Conservation (phyloP, 176 grass and related monocot genomes). For the Cenchrus purpureus region DNA sequence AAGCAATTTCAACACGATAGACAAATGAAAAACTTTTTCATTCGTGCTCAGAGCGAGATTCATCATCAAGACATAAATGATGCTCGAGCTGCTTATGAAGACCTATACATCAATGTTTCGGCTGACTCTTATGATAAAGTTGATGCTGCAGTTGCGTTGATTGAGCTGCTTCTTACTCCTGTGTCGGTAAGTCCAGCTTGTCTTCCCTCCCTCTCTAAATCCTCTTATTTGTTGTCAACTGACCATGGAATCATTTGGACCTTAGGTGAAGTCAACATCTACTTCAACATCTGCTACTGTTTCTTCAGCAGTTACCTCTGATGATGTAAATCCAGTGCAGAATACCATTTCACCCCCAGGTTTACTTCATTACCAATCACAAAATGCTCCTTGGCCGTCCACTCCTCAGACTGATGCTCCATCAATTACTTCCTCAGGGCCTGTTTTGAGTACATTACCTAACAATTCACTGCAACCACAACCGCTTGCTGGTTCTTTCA, state of each 20-base stretch:
- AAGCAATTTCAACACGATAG: slow-evolving; percentile 21
- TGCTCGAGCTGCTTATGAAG: slow-evolving; percentile 69
- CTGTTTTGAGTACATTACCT: slow-evolving; percentile 36
- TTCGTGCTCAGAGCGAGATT: slow-evolving; percentile 73
- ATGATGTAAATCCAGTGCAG: slow-evolving; percentile 48
- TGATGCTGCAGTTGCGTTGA: slow-evolving; percentile 78
- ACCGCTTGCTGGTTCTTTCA: slow-evolving; percentile 39
- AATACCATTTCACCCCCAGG: slow-evolving; percentile 45
- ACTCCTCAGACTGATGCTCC: slow-evolving; percentile 36
- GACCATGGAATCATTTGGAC: slow-evolving; percentile 25
- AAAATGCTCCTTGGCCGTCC: slow-evolving; percentile 57
- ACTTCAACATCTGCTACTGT: slow-evolving; percentile 35
- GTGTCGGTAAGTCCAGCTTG: slow-evolving; percentile 61
- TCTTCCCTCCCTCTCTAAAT: background rate
- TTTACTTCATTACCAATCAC: slow-evolving; percentile 64
- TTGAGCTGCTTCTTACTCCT: slow-evolving; percentile 85
- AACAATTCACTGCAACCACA: slow-evolving; percentile 56
- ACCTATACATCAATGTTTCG: slow-evolving; percentile 72
- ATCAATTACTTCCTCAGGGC: slow-evolving; percentile 43
- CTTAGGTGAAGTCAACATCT: slow-evolving; percentile 52
- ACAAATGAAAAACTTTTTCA: slow-evolving; percentile 16
- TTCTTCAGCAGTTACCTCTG: slow-evolving; percentile 41
- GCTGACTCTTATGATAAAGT: slow-evolving; percentile 93
- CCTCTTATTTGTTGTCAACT: slow-evolving; percentile 35
- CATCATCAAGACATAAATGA: slow-evolving; percentile 68